These are phyloP conservation scores for Boletus subparvulus DNA, from an alignment of 768 basidiomycete genomes.

Conservation along the genomic window DNA sequence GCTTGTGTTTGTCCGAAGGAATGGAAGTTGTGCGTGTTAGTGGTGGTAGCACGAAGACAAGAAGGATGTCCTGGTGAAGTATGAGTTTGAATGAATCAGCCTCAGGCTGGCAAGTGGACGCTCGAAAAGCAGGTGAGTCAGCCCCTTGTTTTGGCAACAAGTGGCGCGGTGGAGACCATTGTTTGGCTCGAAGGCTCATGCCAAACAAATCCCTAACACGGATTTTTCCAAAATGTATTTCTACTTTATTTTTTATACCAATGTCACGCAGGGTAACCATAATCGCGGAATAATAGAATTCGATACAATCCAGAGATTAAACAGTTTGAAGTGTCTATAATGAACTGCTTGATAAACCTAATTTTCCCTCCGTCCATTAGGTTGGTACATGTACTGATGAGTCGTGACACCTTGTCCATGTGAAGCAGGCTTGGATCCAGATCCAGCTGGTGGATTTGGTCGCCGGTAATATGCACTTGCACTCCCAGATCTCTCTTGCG, in stretches of 20 bases:
- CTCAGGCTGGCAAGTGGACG: slow-evolving; percentile 11
- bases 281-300: slow-evolving; percentile 17
- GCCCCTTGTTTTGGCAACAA: slow-evolving; percentile 18
- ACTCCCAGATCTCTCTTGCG: slow-evolving; percentile 24
- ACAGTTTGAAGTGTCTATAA: slow-evolving; percentile 1
- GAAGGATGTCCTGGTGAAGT: slow-evolving; percentile 6
- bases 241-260: not conserved
- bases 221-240: not conserved
- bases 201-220: slow-evolving; percentile 21
- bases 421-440: slow-evolving; percentile 26
- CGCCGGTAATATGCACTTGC: slow-evolving; percentile 57
- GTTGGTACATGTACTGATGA: slow-evolving; percentile 48
- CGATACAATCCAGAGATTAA: slow-evolving; percentile 7
- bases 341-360: slow-evolving; percentile 9
- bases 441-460: slow-evolving; percentile 28
- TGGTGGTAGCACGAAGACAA: slow-evolving; percentile 15
- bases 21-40: not conserved
- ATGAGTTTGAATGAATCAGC: slow-evolving; percentile 19
- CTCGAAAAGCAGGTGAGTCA: slow-evolving; percentile 24
- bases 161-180: slow-evolving; percentile 13
- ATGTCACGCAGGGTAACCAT: slow-evolving; percentile 16
- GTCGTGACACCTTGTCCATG: slow-evolving; percentile 26
- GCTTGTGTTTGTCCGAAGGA: not conserved
- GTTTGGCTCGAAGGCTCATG: slow-evolving; percentile 27
- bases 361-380: slow-evolving; percentile 39